These are phyloP conservation scores for Adenanthera pavonina DNA, from an alignment of 306 rosid species.

Conservation along the genomic window DNA sequence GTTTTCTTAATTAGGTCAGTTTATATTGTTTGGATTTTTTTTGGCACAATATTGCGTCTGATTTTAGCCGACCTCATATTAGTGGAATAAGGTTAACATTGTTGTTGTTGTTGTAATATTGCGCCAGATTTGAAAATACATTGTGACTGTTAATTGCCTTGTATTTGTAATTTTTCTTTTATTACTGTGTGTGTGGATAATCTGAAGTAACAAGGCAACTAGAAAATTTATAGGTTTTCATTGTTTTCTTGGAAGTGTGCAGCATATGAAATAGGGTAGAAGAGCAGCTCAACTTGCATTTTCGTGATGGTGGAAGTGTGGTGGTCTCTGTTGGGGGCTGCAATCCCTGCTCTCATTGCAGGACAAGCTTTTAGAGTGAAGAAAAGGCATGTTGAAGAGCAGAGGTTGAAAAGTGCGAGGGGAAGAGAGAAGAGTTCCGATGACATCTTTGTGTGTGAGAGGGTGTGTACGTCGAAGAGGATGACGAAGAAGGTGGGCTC, in stretches of 20 bases:
- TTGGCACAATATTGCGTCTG: too few species aligned
- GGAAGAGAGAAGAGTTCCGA: constrained; percentile 94
- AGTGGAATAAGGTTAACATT: too few species aligned
- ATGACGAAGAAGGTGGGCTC: constrained; percentile 90
- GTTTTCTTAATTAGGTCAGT: not conserved
- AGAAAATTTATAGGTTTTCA: constrained; percentile 15
- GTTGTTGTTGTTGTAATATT: too few species aligned
- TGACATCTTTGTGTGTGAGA: constrained; percentile 89
- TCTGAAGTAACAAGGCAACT: not conserved
- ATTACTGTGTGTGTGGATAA: not conserved
- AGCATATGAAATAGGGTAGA: constrained; percentile 41
- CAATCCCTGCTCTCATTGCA: constrained; percentile 79
- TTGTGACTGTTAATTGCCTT: not conserved
- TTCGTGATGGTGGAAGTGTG: constrained; percentile 81
- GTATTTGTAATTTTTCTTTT: not conserved
- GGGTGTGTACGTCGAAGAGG: constrained; percentile 93
- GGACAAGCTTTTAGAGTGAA: constrained; percentile 80
- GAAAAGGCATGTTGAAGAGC: constrained; percentile 72
- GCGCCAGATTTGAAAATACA: not conserved
- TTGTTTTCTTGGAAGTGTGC: constrained; percentile 33
- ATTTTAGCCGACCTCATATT: too few species aligned
- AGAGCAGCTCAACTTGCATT: constrained; percentile 37
- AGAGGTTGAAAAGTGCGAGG: constrained; percentile 66
- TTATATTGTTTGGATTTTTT: too few species aligned
- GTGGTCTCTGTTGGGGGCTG: constrained; percentile 93